phyloP scores from a whole-genome alignment of 179 eudicot genomes.

The Beta lomatogona region DNA sequence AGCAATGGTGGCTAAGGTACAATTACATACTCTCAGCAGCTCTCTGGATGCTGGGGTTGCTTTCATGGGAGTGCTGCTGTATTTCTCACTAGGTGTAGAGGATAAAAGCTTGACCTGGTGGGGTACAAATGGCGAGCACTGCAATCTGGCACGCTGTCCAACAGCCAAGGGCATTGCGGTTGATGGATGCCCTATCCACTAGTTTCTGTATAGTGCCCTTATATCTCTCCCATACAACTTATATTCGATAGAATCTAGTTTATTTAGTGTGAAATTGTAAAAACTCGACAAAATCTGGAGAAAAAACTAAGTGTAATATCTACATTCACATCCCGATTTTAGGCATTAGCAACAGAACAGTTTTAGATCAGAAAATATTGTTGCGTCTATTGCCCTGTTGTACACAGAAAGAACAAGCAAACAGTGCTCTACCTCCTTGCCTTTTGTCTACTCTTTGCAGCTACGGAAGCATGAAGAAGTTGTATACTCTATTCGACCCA shows the following conservation, averaged over 20 bases:
- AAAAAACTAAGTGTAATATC: constrained; percentile 10
- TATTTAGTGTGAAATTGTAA: constrained; percentile 13
- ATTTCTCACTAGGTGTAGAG: constrained; percentile 69
- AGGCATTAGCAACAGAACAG: constrained; percentile 8
- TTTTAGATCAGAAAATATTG: not conserved
- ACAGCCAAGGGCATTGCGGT: constrained; percentile 78
- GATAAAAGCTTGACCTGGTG: constrained; percentile 67
- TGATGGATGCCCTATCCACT: constrained; percentile 64
- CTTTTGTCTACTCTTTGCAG: not conserved
- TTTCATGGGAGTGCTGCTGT: constrained; percentile 85
- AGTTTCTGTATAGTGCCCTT: constrained; percentile 23
- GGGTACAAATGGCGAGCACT: constrained; percentile 89
- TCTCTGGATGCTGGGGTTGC: constrained; percentile 94
- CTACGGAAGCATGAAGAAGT: not conserved
- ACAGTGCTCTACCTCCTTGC: not conserved
- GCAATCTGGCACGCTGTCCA: constrained; percentile 79
- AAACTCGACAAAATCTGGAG: constrained; percentile 3
- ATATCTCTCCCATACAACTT: not conserved
- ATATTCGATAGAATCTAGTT: constrained; percentile 13
- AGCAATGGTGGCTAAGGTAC: constrained; percentile 97
- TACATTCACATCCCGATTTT: constrained; percentile 20
- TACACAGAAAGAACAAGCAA: not conserved
- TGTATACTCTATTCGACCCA: not conserved
- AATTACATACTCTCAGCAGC: constrained; percentile 93
- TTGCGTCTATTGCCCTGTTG: constrained; percentile 2